A percentile compares a stretch with the other conserved stretches of the same genome.
These are phyloP conservation scores for Geranomyces michiganensis DNA, from an alignment of 192 early-diverging fungal genomes.

Conservation along the genomic window DNA sequence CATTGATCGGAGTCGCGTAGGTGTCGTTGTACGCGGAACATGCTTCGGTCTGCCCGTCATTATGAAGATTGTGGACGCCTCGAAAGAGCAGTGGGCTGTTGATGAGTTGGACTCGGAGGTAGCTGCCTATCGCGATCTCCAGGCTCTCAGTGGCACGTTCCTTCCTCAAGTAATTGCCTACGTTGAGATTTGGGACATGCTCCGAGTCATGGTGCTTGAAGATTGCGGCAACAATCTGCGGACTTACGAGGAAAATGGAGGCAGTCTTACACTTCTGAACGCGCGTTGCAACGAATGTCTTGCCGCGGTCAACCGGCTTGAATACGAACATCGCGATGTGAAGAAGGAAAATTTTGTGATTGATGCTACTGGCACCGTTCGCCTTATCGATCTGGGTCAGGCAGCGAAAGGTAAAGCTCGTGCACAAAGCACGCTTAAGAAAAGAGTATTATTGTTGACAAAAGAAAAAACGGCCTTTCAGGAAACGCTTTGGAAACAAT, in stretches of 20 bases:
- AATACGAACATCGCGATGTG: constrained; percentile 11
- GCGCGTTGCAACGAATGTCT: constrained; percentile 1
- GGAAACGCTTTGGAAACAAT: no score
- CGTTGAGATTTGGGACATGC: constrained; percentile 14
- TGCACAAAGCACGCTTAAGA: no score
- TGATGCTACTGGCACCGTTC: constrained; percentile 1
- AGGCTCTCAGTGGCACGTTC: not conserved
- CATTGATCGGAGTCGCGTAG: constrained; percentile 15
- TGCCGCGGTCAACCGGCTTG: not conserved
- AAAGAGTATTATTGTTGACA: no score
- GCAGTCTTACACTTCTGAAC: not conserved
- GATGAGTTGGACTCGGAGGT: constrained; percentile 16
- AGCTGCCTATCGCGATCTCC: not conserved
- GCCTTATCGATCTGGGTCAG: constrained; percentile 19
- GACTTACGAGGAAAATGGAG: not conserved
- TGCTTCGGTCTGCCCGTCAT: not conserved
- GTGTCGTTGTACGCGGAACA: constrained; percentile 8
- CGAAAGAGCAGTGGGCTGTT: not conserved
- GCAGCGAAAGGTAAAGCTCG: not conserved
- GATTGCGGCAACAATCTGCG: constrained; percentile 12
- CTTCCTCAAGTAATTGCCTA: constrained; percentile 7
- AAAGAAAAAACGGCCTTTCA: no score
- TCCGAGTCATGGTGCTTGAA: constrained; percentile 4
- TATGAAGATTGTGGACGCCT: constrained; percentile 10
- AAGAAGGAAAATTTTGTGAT: not conserved